A percentile compares a stretch with the other conserved stretches of the same genome.
Evolutionary conservation across 2,329 filamentous ascomycete species (phyloP).

Genomic region (Phialophora chinensis): DNA sequence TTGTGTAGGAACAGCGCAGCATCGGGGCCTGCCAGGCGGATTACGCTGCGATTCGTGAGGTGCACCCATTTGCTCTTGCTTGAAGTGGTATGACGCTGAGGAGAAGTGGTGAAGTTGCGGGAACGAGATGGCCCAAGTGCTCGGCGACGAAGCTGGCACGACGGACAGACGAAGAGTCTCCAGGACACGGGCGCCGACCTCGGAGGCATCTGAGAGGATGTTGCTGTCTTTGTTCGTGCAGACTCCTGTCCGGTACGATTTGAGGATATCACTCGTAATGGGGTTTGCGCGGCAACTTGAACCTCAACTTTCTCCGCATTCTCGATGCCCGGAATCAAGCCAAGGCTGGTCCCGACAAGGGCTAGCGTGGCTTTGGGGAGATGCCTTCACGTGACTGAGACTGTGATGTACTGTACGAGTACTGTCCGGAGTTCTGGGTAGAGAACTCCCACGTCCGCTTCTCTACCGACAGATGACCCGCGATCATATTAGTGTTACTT

Average conservation of each 20-base stretch:
- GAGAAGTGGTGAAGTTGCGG: slow-evolving; percentile 28
- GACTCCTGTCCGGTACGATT: not conserved
- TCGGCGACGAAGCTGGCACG: slow-evolving; percentile 16
- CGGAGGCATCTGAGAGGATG: slow-evolving; percentile 18
- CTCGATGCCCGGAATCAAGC: too few species aligned
- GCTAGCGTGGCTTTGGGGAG: not conserved
- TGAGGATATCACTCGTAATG: not conserved
- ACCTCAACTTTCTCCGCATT: not conserved
- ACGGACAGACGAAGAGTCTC: slow-evolving; percentile 24
- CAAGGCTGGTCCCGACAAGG: not conserved
- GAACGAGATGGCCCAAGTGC: not conserved
- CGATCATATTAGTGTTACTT: not conserved
- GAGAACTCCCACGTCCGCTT: not conserved
- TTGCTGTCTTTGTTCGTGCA: not conserved
- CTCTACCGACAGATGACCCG: not conserved
- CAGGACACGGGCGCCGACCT: not conserved
- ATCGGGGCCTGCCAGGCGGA: slow-evolving; percentile 79
- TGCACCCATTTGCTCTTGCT: slow-evolving; percentile 37
- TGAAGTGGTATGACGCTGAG: slow-evolving; percentile 7
- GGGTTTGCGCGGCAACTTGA: not conserved
- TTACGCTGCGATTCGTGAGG: slow-evolving; percentile 76
- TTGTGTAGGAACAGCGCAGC: slow-evolving; percentile 86
- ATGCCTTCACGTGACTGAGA: not conserved
- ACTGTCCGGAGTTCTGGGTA: not conserved
- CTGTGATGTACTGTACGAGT: too few species aligned